Base-by-base conservation (phyloP, 495 filamentous ascomycete species). In the Patellaria atrata region DNA sequence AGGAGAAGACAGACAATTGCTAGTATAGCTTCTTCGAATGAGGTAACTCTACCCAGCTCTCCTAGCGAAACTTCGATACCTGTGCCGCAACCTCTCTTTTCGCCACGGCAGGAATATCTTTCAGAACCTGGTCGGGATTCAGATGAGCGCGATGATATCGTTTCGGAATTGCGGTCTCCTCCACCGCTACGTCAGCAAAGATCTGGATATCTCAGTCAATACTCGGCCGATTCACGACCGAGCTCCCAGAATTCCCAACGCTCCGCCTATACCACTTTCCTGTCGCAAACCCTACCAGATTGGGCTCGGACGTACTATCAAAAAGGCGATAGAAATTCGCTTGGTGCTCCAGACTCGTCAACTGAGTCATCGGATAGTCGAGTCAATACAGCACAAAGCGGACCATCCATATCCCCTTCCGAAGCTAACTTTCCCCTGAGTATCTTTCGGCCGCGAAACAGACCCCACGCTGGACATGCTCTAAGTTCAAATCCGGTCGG, bases 271-370 rank as follows among this genome's bases (percentile, higher is more conserved):
- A 63, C 55, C 62, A 77, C 68, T 33, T 62, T 79, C 22, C 63
- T 71, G 22, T 32, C 56, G 0, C 59, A 55, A 36, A 60, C 68
- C 19, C 69, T 82, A 30, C 75, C 75, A n/a, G 55, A 64, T 22
- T 79, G 75, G 75, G 74, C 73, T 34, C 63, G 58, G 17, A 40
- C 50, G 11, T 50, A 54, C 30, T 47, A 46, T 33, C 55, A 47
- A 14, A 45, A 39, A 25, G 52, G 53, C 16, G 54, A 58, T 30
- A 50, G 47, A 14, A 45, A 43, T 26, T 52, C 46, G 5, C 13
- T 50, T 4, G 42, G 42, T 38, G 45, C 41, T 31, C 41, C 50
- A 21, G 41, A 43, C 6, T 39, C 41, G 13, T 21, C 30, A 14
- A 50, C 38, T 3, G 46, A 45, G 19, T 14, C 16, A 26, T 27